Conservation (phyloP, 2,329 filamentous ascomycete species). For the Tolypocladium tundrense region DNA sequence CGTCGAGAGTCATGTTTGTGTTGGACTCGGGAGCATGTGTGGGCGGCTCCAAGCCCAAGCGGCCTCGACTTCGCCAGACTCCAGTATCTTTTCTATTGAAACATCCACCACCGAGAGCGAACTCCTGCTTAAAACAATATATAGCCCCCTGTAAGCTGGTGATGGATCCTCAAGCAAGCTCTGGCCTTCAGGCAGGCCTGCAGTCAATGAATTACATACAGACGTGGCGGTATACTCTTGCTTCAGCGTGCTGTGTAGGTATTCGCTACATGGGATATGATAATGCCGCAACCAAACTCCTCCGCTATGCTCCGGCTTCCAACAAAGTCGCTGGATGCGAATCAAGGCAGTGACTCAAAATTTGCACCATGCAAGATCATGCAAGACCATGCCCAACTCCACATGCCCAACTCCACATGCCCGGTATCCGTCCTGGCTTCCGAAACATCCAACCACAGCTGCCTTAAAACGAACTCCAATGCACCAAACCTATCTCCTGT, state of each 20-base stretch:
- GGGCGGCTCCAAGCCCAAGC: too few species aligned
- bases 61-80: too few species aligned
- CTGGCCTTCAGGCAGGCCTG: neutral
- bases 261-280: neutral
- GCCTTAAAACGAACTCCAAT: neutral
- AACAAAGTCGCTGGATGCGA: neutral
- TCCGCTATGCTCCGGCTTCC: neutral
- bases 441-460: neutral
- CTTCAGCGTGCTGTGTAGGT: neutral
- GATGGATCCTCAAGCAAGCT: too few species aligned
- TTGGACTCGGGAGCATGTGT: neutral
- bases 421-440: neutral
- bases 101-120: too few species aligned
- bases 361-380: neutral
- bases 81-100: too few species aligned
- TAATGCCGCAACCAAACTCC: neutral
- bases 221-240: neutral
- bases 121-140: too few species aligned
- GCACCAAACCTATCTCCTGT: neutral
- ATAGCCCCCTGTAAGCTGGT: too few species aligned
- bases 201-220: neutral
- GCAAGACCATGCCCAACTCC: neutral
- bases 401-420: too few species aligned
- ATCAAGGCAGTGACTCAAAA: neutral
- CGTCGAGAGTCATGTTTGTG: neutral